Conservation (phyloP, 768 basidiomycete genomes). For the Rhizopogon salebrosus region DNA sequence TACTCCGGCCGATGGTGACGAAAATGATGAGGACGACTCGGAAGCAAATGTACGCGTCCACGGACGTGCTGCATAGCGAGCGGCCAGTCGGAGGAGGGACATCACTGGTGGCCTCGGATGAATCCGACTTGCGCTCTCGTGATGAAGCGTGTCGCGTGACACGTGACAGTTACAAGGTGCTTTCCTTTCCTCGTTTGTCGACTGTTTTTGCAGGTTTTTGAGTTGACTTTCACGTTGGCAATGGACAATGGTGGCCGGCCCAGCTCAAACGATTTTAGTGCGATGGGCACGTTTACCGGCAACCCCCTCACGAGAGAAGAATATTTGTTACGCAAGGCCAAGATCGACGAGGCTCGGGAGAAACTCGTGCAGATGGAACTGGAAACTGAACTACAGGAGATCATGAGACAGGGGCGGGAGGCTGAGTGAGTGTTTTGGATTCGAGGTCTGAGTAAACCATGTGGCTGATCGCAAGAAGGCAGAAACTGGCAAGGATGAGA, state of each 20-base stretch:
- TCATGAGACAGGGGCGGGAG: constrained; percentile 38
- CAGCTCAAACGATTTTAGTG: not conserved
- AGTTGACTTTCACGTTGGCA: not conserved
- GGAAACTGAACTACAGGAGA: constrained; percentile 25
- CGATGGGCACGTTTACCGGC: not conserved
- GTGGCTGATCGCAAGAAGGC: constrained; percentile 9
- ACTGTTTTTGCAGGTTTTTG: not conserved
- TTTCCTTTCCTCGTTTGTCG: not conserved
- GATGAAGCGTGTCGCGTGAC: not conserved
- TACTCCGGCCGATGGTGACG: constrained; percentile 36
- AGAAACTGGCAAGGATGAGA: constrained; percentile 11
- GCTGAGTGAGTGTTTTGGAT: constrained; percentile 33
- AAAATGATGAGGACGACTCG: constrained; percentile 35
- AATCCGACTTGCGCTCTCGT: constrained; percentile 5
- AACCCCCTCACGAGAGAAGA: not conserved
- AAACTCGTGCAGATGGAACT: not conserved
- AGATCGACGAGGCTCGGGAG: not conserved
- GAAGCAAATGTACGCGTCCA: constrained; percentile 43
- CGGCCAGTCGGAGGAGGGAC: constrained; percentile 6
- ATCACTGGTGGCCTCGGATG: constrained; percentile 11
- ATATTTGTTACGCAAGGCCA: not conserved
- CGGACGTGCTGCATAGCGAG: not conserved
- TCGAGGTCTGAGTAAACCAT: not conserved
- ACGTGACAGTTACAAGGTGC: not conserved
- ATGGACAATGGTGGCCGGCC: not conserved